Percentiles rank a stretch among this genome's conserved stretches.
Evolutionary conservation across 2,329 filamentous ascomycete species (phyloP).

Genomic region (Coniochaeta sp.): DNA sequence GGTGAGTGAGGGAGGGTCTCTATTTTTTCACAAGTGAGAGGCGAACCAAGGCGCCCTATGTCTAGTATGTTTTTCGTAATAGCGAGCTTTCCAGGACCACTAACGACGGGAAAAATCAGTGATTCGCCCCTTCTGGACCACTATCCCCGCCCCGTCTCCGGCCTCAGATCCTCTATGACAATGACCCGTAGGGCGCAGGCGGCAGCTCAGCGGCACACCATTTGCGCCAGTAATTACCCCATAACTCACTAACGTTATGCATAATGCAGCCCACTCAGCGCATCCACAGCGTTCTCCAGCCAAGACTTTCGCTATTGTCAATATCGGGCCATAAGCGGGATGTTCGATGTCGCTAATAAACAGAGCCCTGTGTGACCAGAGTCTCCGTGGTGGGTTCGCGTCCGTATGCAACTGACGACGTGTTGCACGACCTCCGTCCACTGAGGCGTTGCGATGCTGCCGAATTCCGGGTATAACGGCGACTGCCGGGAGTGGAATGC

Average conservation of each 20-base stretch:
- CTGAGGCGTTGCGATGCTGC: background rate
- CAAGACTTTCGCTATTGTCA: background rate
- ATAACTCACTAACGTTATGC: background rate
- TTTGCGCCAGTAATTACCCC: background rate
- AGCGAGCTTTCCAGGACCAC: background rate
- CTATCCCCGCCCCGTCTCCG: background rate
- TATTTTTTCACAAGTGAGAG: no score
- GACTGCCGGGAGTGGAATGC: background rate
- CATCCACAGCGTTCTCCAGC: background rate
- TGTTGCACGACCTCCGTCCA: background rate
- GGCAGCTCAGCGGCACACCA: background rate
- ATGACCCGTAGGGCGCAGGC: background rate
- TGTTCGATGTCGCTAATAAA: background rate
- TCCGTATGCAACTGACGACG: no score
- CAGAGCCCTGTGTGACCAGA: background rate
- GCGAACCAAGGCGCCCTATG: no score
- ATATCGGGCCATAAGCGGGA: no score
- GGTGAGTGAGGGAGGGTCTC: no score
- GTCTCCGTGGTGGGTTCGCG: background rate
- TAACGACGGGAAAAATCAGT: no score
- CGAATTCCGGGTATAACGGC: background rate
- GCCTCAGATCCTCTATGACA: background rate
- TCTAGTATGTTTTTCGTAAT: background rate
- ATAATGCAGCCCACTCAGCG: background rate
- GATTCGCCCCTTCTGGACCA: background rate